Percentiles rank a stretch among this genome's conserved stretches.
Conservation (phyloP, 257 asterid species). For the Mitragyna speciosa region DNA sequence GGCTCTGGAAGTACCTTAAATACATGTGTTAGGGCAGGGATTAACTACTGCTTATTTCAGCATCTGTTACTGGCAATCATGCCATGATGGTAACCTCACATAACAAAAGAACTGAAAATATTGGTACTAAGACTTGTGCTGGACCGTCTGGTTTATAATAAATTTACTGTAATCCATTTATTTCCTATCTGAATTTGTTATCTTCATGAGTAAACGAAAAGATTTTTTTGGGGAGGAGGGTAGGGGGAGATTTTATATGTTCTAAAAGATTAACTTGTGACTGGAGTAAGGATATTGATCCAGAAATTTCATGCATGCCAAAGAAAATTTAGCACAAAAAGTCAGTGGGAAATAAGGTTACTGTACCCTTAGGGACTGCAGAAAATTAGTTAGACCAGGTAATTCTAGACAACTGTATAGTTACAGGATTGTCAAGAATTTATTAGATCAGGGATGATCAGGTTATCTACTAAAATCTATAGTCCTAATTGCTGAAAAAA, state of each 20-base stretch:
- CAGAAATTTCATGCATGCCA: not conserved
- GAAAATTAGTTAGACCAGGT: not conserved
- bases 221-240: not conserved
- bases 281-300: not conserved
- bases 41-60: not conserved
- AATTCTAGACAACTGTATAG: not conserved
- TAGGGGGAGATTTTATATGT: not conserved
- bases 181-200: not conserved
- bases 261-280: not conserved
- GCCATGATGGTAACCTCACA: not conserved
- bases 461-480: not conserved
- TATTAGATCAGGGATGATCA: not conserved
- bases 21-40: not conserved
- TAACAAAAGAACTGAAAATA: not conserved
- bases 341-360: not conserved
- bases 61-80: not conserved
- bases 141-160: not conserved
- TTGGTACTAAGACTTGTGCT: not conserved
- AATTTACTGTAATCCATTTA: not conserved
- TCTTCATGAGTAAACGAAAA: not conserved
- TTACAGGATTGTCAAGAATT: not conserved
- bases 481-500: not conserved
- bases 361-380: not conserved
- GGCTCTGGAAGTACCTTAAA: slow-evolving; percentile 14
- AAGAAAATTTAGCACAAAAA: not conserved